Evolutionary conservation across 2,329 filamentous ascomycete genomes (phyloP).

Genomic region (Huntiella abstrusa): DNA sequence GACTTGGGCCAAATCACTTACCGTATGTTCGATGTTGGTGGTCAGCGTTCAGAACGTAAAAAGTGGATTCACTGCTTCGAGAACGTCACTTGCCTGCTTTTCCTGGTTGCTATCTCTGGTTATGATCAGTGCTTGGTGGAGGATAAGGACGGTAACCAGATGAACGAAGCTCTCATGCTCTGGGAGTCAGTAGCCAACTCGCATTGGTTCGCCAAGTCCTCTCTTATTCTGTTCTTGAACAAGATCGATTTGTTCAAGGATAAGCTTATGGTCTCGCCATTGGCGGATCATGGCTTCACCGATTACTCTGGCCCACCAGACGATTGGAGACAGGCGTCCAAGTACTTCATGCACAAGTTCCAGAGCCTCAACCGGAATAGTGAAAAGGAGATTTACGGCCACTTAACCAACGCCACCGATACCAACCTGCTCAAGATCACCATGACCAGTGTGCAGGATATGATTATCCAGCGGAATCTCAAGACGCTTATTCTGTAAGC

Average conservation of each 20-base stretch:
- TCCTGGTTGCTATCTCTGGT: constrained; percentile 85
- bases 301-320: constrained; percentile 56
- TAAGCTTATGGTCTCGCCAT: constrained; percentile 52
- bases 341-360: constrained; percentile 72
- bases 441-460: constrained; percentile 72
- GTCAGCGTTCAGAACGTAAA: constrained; percentile 81
- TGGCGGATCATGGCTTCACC: constrained; percentile 55
- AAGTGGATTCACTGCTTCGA: constrained; percentile 98
- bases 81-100: constrained; percentile 79
- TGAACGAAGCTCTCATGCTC: constrained; percentile 75
- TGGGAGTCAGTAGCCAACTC: constrained; percentile 76
- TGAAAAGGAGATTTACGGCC: constrained; percentile 43
- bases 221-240: constrained; percentile 70
- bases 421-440: constrained; percentile 69
- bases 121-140: constrained; percentile 94
- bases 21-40: constrained; percentile 91
- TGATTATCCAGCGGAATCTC: constrained; percentile 70
- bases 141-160: constrained; percentile 90
- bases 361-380: constrained; percentile 52
- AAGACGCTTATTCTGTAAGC: constrained; percentile 55
- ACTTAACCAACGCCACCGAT: constrained; percentile 43
- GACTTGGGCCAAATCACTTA: constrained; percentile 83
- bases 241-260: constrained; percentile 75
- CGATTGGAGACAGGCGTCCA: constrained; percentile 56
- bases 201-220: constrained; percentile 68